Evolutionary conservation across 257 asterid genomes (phyloP).

Genomic region (Knoxia roxburghii): DNA sequence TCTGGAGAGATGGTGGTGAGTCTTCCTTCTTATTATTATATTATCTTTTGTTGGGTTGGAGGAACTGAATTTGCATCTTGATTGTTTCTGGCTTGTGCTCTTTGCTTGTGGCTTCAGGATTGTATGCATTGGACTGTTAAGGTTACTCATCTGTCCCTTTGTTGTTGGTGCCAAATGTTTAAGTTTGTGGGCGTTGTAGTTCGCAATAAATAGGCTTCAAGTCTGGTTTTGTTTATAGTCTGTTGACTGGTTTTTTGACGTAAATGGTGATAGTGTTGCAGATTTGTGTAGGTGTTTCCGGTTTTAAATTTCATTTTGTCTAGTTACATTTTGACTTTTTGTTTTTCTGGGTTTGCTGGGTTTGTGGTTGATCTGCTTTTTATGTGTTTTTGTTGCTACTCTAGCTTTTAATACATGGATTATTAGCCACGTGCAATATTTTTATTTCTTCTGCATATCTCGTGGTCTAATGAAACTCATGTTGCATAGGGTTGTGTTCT

Average conservation of each 20-base stretch:
- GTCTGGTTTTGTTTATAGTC: neutral
- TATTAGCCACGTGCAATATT: neutral
- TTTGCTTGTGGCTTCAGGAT: neutral
- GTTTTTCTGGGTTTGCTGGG: neutral
- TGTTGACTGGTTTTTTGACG: neutral
- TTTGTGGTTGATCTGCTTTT: neutral
- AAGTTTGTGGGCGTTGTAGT: neutral
- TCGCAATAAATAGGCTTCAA: too few relatives aligned
- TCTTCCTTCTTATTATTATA: neutral
- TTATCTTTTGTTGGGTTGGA: constrained; percentile 5
- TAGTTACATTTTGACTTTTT: neutral
- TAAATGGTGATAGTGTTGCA: neutral
- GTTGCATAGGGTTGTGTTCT: neutral
- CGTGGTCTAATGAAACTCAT: neutral
- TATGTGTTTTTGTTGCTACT: constrained; percentile 3
- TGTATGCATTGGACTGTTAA: too few relatives aligned
- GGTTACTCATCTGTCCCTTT: neutral
- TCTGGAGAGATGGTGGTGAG: constrained; percentile 82
- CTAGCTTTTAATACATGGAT: neutral
- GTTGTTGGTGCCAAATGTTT: neutral
- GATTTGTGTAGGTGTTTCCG: neutral
- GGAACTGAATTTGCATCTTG: neutral
- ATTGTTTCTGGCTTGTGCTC: neutral
- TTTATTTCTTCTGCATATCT: neutral
- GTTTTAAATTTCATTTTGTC: neutral